These are phyloP conservation scores for Dipodascopsis uninucleata DNA, from an alignment of 805 yeast genomes.

Conservation along the genomic window DNA sequence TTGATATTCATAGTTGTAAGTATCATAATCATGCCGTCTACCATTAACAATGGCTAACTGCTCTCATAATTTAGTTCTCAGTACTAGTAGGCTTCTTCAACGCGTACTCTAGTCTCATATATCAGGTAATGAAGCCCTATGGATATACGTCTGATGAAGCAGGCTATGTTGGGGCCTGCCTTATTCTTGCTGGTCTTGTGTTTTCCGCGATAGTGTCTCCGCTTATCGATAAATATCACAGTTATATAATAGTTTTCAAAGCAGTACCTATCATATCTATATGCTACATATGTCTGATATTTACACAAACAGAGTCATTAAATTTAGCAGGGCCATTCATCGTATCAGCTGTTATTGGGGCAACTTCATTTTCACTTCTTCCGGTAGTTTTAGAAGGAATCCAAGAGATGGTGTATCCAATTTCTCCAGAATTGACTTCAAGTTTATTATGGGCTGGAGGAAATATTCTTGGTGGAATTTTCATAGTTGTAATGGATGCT, in stretches of 20 bases:
- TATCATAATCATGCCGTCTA: neutral
- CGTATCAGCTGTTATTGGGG: slow-evolving; percentile 34
- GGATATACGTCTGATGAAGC: slow-evolving; percentile 37
- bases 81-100: slow-evolving; percentile 37
- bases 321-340: slow-evolving; percentile 35
- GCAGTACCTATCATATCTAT: slow-evolving; percentile 33
- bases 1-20: slow-evolving; percentile 8
- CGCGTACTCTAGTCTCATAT: slow-evolving; percentile 33
- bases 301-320: slow-evolving; percentile 31
- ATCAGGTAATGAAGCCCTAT: slow-evolving; percentile 36
- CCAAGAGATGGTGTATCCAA: slow-evolving; percentile 37
- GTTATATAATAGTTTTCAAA: slow-evolving; percentile 26
- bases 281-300: slow-evolving; percentile 34
- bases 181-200: slow-evolving; percentile 35
- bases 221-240: slow-evolving; percentile 33
- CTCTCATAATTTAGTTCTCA: slow-evolving; percentile 31
- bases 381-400: slow-evolving; percentile 36
- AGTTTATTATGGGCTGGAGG: slow-evolving; percentile 36
- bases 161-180: slow-evolving; percentile 36
- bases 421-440: slow-evolving; percentile 34
- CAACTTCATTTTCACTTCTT: slow-evolving; percentile 34
- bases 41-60: no score
- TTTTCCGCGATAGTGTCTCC: slow-evolving; percentile 35
- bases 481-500: slow-evolving; percentile 36
- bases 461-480: slow-evolving; percentile 35